phyloP scores from a whole-genome alignment of 306 rosid genomes.

The Astragalus glycyphyllos region DNA sequence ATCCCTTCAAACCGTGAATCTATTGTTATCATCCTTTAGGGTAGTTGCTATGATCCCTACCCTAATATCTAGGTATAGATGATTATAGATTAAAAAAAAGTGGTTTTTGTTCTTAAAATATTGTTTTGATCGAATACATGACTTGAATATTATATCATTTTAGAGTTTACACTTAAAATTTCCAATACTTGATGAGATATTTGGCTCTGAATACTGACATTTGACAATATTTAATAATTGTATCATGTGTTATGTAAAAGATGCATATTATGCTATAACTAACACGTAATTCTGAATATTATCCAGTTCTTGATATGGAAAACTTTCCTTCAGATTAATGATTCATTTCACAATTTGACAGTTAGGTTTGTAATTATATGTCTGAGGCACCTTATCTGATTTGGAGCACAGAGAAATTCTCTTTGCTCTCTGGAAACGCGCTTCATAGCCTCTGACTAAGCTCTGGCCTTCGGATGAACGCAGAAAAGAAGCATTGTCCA shows the following conservation, averaged over 20 bases:
- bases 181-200: constrained; percentile 11
- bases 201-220: constrained; percentile 12
- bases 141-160: not conserved
- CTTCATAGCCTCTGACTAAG: constrained; percentile 62
- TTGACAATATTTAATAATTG: not conserved
- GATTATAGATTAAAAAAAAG: constrained; percentile 6
- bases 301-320: not conserved
- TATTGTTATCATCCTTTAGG: not conserved
- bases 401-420: constrained; percentile 40
- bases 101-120: not conserved
- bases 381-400: constrained; percentile 49
- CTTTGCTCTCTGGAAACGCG: constrained; percentile 49
- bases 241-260: not conserved
- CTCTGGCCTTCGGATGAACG: constrained; percentile 52
- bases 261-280: constrained; percentile 1
- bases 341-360: not conserved
- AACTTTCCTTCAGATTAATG: not conserved
- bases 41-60: not conserved
- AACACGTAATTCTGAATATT: constrained; percentile 23
- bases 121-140: not conserved
- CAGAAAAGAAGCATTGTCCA: constrained; percentile 60
- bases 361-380: constrained; percentile 6
- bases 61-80: not conserved
- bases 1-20: not conserved
- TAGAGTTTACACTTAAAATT: constrained; percentile 1